phyloP scores from a whole-genome alignment of 192 early-diverging fungal species.

The Funneliformis geosporum region DNA sequence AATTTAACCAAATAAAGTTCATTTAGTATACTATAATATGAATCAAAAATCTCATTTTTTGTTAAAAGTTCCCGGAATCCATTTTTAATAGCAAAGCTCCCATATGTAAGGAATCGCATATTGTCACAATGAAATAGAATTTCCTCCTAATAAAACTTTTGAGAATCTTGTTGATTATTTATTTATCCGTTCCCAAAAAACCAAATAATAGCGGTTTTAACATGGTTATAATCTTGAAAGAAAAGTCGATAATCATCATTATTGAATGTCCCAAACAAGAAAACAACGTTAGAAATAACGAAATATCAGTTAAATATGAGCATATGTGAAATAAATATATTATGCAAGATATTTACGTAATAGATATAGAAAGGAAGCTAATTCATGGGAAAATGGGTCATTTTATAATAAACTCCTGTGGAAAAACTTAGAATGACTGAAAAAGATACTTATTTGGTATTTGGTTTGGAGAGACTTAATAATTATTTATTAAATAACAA shows the following conservation, averaged over 20 bases:
- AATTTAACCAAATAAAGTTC: no score
- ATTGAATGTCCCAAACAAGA: neutral
- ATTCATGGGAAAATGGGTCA: no score
- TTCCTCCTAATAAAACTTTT: constrained; percentile 2
- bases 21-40: no score
- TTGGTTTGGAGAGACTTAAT: constrained; percentile 12
- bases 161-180: neutral
- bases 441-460: constrained; percentile 4
- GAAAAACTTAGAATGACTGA: constrained; percentile 13
- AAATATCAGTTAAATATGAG: constrained; percentile 6
- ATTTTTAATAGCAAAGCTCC: no score
- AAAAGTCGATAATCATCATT: neutral
- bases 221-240: constrained; percentile 9
- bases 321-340: constrained; percentile 1
- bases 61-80: no score
- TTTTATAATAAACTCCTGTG: neutral
- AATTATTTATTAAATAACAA: neutral
- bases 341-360: neutral
- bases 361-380: neutral
- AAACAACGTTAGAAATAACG: constrained; percentile 1
- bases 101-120: no score
- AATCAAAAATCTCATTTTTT: no score
- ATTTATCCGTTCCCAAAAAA: constrained; percentile 14
- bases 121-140: constrained; percentile 7
- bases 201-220: neutral